Evolutionary conservation across 1,284 basidiomycete species (phyloP), one percentile per base, ranked within the genome.

Genomic region (Mixia osmundae): DNA sequence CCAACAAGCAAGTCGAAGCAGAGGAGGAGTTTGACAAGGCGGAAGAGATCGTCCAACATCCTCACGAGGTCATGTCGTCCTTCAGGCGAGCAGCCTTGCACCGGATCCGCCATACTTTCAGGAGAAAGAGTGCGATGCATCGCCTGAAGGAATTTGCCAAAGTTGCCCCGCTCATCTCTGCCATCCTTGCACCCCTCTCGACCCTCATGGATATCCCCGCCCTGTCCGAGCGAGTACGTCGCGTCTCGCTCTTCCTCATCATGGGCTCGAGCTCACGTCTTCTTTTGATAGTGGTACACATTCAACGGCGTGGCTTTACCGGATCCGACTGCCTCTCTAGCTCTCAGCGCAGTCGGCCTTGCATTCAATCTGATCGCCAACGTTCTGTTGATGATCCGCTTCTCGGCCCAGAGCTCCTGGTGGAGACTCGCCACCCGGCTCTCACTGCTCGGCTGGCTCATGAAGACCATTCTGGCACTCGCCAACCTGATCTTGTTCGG

Each of bases 321-420:
- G 2, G 60, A 61, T 38, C 53, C 50, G 0, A 37, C 30, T 26
- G 54, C 52, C 2, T 57, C 50, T 19, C 40, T 62, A 11, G 50
- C 45, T 14, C 47, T 62, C 6, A 59, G 57, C 3, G 55, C 52
- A 2, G 37, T 60, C 3, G 58, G 59, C 1, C 51, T 62, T 3
- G 49, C 46, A 2, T 50, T 61, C 37, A 63, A 60, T 41, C 36
- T 61, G 21, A 29, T 58, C 4, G 61, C 60, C 19, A 62, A 63
- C 40, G 41, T 48, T 4, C 44, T 62, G 2, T 47, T 63, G 14
- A 38, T 62, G 4, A 34, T 59, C 10, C 54, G 61, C 2, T 63
- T 62, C 48, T 56, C 59, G 1, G 40, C 50, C 6, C 46, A 40
- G 11, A 40, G 40, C 11, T 29, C 36, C 7, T 52, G 47, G 42